A percentile compares a stretch with the other conserved stretches of the same genome.
These are phyloP conservation scores for Saposhnikovia divaricata DNA, from an alignment of 129 eudicot genomes.

Conservation along the genomic window DNA sequence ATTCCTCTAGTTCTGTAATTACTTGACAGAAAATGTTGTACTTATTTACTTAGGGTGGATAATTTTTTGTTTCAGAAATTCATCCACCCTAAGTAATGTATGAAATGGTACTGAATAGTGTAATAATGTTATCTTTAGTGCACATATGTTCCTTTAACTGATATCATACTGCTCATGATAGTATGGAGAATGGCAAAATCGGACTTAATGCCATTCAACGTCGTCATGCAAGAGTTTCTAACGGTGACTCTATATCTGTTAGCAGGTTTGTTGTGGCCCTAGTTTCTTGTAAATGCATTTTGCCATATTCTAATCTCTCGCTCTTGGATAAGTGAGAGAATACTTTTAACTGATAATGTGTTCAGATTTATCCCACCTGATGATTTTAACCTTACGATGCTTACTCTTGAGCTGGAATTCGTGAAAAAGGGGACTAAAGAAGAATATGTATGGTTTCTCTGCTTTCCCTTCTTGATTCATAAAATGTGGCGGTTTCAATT, in stretches of 20 bases:
- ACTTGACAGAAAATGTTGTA: neutral
- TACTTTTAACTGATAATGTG: neutral
- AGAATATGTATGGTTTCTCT: conserved; percentile 42
- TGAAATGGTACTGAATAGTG: neutral
- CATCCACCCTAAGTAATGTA: neutral
- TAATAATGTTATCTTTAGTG: neutral
- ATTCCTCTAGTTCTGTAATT: neutral
- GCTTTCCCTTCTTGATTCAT: neutral
- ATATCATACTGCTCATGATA: conserved; percentile 47
- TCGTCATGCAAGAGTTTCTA: conserved; percentile 73
- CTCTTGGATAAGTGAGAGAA: neutral
- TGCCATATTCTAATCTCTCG: neutral
- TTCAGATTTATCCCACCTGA: conserved; percentile 78
- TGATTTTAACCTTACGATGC: conserved; percentile 65
- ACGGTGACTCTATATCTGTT: conserved; percentile 57
- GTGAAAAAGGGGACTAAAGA: conserved; percentile 77
- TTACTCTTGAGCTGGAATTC: conserved; percentile 86
- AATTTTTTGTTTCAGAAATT: neutral
- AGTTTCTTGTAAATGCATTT: conserved; percentile 14
- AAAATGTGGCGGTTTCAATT: neutral
- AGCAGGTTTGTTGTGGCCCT: conserved; percentile 41
- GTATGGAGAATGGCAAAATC: conserved; percentile 51
- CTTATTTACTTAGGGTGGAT: neutral
- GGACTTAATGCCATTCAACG: conserved; percentile 89
- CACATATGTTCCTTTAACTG: conserved; percentile 37